Evolutionary conservation across 139 green algal genomes (phyloP).

Genomic region (Eudorina sp.): DNA sequence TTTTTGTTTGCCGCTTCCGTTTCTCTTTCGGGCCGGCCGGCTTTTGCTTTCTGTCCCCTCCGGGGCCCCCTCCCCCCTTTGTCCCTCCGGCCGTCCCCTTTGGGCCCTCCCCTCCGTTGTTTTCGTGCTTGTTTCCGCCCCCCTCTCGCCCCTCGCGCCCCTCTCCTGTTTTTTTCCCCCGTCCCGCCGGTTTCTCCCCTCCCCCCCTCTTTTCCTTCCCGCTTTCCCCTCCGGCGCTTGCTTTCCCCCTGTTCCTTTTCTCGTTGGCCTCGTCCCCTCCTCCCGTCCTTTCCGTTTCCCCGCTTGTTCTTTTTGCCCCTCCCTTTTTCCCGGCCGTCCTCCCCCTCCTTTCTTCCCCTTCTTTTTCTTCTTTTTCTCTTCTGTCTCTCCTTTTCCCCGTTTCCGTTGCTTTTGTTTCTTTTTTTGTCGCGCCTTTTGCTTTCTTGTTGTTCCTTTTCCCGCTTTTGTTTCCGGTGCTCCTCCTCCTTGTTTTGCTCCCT

Average conservation of each 20-base stretch:
- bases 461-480: not conserved
- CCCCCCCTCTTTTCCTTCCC: not conserved
- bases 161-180: not conserved
- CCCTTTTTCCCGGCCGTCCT: not conserved
- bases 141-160: not conserved
- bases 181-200: not conserved
- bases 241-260: not conserved
- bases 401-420: not conserved
- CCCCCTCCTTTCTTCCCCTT: not conserved
- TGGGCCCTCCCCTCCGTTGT: not conserved
- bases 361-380: too few species aligned
- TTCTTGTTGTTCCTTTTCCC: conserved; percentile 1
- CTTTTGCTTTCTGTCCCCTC: not conserved
- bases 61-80: not conserved
- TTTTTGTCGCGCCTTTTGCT: too few species aligned
- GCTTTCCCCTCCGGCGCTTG: not conserved
- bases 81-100: not conserved
- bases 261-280: not conserved
- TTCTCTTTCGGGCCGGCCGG: not conserved
- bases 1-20: not conserved
- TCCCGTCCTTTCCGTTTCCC: not conserved
- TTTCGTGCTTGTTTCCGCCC: not conserved
- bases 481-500: conserved; percentile 20
- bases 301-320: not conserved
- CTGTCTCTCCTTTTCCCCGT: not conserved